Evolutionary conservation across 1,284 basidiomycete species (phyloP).

Genomic region (Rhizoctonia solani): DNA sequence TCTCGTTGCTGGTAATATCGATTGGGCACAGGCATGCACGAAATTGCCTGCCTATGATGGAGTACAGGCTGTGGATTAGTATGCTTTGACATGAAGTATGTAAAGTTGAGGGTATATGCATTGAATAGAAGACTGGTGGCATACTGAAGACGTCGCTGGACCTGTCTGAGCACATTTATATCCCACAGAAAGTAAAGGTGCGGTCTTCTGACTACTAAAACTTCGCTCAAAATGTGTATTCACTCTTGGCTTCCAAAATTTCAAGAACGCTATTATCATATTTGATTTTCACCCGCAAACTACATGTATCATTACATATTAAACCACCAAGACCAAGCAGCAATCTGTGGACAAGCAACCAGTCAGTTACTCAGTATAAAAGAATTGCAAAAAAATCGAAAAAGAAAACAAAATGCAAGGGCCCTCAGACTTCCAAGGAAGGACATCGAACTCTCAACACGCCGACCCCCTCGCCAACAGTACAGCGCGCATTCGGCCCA

Average conservation of each 20-base stretch:
- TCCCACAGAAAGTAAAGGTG: background rate
- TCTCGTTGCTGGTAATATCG: conserved; percentile 71
- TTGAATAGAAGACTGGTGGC: no score
- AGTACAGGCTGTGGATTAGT: conserved; percentile 75
- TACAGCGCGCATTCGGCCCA: conserved; percentile 74
- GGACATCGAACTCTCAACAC: conserved; percentile 62
- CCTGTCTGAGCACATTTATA: no score
- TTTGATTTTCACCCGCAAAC: no score
- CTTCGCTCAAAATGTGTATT: no score
- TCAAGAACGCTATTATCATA: no score
- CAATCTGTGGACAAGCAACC: background rate
- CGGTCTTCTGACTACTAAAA: no score
- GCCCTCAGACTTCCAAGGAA: conserved; percentile 74
- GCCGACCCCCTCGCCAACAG: conserved; percentile 61
- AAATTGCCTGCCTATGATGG: conserved; percentile 84
- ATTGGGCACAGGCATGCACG: conserved; percentile 79
- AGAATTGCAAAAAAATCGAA: background rate
- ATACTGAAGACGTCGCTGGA: no score
- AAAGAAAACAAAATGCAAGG: background rate
- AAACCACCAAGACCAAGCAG: no score
- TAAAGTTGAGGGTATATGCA: background rate
- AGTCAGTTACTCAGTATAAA: background rate
- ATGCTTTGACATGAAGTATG: background rate
- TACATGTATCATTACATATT: no score
- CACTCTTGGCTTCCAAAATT: no score